A percentile compares a stretch with the other conserved stretches of the same genome.
phyloP scores from a whole-genome alignment of 2,329 filamentous ascomycete genomes.

The Penicillium sp. region DNA sequence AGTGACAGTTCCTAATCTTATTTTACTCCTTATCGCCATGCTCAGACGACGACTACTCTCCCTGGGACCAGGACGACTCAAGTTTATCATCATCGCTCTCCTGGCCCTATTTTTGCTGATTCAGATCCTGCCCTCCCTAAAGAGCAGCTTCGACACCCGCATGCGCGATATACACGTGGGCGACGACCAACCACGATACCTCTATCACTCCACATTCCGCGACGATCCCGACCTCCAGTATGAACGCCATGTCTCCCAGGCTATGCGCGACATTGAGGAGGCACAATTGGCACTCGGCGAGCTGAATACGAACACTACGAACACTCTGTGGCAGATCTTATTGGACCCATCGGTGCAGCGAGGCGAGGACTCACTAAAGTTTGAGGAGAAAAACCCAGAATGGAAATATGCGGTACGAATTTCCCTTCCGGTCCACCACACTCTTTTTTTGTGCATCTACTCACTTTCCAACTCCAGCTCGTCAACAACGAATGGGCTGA shows the following conservation, averaged over 20 bases:
- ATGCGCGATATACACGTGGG: not conserved
- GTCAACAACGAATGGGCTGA: constrained; percentile 25
- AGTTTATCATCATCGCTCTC: constrained; percentile 4
- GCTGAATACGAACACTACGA: constrained; percentile 2
- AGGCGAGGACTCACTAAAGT: constrained; percentile 23
- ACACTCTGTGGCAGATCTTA: constrained; percentile 33
- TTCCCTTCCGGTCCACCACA: not conserved
- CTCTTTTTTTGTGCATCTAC: not conserved
- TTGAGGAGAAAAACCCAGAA: constrained; percentile 25
- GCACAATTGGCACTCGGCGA: constrained; percentile 8
- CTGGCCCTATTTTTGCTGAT: constrained; percentile 7
- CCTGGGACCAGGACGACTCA: constrained; percentile 5
- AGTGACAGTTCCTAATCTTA: too few relatives aligned
- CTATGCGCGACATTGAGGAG: constrained; percentile 23
- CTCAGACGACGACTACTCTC: constrained; percentile 3
- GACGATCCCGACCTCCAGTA: constrained; percentile 26
- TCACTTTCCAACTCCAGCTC: constrained; percentile 16
- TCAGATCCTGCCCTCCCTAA: constrained; percentile 8
- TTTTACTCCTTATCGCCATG: constrained; percentile 5
- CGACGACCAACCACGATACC: constrained; percentile 22
- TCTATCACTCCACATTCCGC: constrained; percentile 29
- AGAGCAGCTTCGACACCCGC: constrained; percentile 3
- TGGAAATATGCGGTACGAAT: constrained; percentile 27
- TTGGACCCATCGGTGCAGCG: constrained; percentile 11
- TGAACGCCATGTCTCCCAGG: constrained; percentile 21